These are phyloP conservation scores for Penicillium alfredii DNA, from an alignment of 495 filamentous ascomycete species.

Conservation along the genomic window DNA sequence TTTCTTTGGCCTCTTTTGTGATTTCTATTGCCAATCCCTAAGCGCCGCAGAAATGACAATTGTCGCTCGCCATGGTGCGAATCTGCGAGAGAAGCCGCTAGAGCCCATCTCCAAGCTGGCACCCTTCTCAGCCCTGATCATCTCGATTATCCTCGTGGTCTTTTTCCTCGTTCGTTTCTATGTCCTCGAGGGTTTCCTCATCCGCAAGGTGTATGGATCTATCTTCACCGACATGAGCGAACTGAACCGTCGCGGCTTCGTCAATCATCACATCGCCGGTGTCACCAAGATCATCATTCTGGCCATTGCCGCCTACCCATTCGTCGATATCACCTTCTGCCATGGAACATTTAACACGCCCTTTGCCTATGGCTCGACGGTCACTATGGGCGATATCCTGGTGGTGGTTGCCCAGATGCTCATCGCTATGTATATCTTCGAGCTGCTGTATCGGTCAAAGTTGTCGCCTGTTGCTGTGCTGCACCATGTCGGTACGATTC, in stretches of 20 bases:
- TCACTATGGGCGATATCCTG: conserved; percentile 39
- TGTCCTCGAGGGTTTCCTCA: conserved; percentile 38
- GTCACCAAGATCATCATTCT: conserved; percentile 40
- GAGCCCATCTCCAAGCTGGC: conserved; percentile 34
- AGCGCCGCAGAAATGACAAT: background rate
- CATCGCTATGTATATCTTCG: conserved; percentile 45
- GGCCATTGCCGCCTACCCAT: conserved; percentile 39
- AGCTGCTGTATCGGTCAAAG: conserved; percentile 40
- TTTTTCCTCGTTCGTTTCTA: conserved; percentile 41
- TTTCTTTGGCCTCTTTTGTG: too few species aligned
- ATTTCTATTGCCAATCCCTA: too few species aligned
- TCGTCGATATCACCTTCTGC: conserved; percentile 36
- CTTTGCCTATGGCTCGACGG: conserved; percentile 21
- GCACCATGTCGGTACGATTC: conserved; percentile 43
- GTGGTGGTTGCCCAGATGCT: conserved; percentile 40
- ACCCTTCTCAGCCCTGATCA: conserved; percentile 40
- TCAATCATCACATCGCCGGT: conserved; percentile 48
- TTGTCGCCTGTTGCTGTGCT: conserved; percentile 38
- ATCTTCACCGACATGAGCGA: conserved; percentile 35
- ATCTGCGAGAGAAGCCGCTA: conserved; percentile 2
- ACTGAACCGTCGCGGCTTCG: conserved; percentile 36
- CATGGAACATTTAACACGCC: conserved; percentile 27
- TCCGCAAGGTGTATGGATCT: conserved; percentile 29
- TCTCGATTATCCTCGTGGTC: conserved; percentile 37
- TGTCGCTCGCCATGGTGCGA: background rate